phyloP scores from a whole-genome alignment of 768 basidiomycete genomes.

The Xerocomellus intermedius region DNA sequence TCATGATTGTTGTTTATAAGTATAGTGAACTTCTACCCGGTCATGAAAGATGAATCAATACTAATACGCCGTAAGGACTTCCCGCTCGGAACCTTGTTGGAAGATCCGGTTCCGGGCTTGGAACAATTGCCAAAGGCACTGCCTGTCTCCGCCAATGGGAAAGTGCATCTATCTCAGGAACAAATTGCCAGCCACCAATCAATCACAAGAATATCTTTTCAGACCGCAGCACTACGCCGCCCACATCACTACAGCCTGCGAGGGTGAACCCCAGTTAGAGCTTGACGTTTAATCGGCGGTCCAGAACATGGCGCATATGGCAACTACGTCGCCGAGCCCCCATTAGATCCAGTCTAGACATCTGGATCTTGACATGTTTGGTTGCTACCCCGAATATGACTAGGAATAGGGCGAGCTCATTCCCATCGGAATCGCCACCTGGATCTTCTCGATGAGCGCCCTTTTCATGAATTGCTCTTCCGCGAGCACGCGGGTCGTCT shows the following conservation, averaged over 20 bases:
- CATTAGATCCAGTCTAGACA: constrained; percentile 24
- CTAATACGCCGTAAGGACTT: constrained; percentile 19
- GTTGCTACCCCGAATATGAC: constrained; percentile 39
- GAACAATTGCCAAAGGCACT: constrained; percentile 32
- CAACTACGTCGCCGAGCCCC: constrained; percentile 37
- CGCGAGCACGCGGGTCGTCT: constrained; percentile 84
- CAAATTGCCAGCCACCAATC: constrained; percentile 27
- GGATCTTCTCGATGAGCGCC: constrained; percentile 91
- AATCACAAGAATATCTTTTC: constrained; percentile 21
- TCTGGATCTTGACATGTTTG: constrained; percentile 24
- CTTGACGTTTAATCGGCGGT: constrained; percentile 22
- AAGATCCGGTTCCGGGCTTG: constrained; percentile 33
- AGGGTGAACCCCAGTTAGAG: constrained; percentile 24
- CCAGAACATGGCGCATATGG: constrained; percentile 38
- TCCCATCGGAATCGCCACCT: constrained; percentile 53
- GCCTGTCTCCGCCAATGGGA: constrained; percentile 25
- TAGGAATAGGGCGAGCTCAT: constrained; percentile 38
- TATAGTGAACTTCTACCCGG: constrained; percentile 25
- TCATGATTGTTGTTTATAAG: constrained; percentile 14
- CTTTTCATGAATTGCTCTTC: constrained; percentile 98
- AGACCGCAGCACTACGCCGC: constrained; percentile 23
- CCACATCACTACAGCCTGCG: constrained; percentile 12
- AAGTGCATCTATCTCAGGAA: constrained; percentile 26
- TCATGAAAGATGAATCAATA: constrained; percentile 24
- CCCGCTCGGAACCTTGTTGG: constrained; percentile 28